Evolutionary conservation across 1,284 basidiomycete species (phyloP).

Genomic region (Microbotryomycetes sp.): DNA sequence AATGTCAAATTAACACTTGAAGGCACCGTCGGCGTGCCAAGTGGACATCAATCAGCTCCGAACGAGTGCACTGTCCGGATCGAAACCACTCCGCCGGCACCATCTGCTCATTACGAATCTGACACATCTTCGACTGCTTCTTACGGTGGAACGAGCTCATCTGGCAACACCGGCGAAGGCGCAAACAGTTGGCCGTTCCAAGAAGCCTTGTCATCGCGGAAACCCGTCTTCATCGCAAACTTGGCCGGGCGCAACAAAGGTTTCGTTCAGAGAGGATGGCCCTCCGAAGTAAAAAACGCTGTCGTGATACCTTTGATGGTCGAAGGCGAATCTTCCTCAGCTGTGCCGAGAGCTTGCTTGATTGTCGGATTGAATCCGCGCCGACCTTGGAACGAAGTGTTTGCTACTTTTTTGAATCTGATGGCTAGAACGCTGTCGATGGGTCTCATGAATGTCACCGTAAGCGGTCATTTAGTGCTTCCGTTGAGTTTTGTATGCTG

Average conservation of each 20-base stretch:
- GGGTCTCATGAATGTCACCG: constrained; percentile 19
- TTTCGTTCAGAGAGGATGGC: constrained; percentile 38
- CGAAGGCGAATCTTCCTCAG: constrained; percentile 35
- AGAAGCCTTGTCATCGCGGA: constrained; percentile 17
- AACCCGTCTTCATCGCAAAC: constrained; percentile 23
- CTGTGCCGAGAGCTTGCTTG: constrained; percentile 38
- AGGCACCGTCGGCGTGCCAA: constrained; percentile 17
- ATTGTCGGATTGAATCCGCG: constrained; percentile 43
- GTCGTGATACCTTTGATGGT: constrained; percentile 42
- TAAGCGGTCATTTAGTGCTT: not conserved
- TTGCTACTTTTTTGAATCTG: constrained; percentile 20
- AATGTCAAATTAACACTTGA: not conserved
- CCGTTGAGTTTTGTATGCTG: not conserved
- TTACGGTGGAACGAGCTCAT: not conserved
- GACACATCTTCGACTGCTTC: not conserved
- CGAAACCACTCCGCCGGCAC: not conserved
- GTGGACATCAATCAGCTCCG: not conserved
- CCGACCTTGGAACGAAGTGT: constrained; percentile 39
- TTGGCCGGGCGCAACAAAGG: constrained; percentile 12
- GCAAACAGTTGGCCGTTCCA: constrained; percentile 22
- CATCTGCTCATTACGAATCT: not conserved
- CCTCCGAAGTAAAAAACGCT: constrained; percentile 40
- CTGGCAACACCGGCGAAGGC: not conserved
- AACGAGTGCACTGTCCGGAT: not conserved
- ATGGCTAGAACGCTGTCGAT: constrained; percentile 20